Conservation (phyloP, 345 rosid genomes). For the Kandelia obovata region DNA sequence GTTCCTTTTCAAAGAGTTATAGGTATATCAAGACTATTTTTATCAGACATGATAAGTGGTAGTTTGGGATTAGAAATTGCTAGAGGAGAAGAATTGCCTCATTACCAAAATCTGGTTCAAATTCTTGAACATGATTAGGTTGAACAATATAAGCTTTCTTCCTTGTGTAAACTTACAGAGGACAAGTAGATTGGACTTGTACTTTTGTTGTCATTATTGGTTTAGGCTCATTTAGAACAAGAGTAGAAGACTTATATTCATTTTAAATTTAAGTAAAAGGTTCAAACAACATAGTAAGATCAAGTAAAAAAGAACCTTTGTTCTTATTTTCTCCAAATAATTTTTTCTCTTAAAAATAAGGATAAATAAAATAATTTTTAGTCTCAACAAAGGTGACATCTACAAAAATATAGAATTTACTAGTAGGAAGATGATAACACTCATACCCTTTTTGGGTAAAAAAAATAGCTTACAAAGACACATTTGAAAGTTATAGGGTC, state of each 20-base stretch:
- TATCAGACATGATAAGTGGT: too few relatives aligned
- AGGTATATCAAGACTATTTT: neutral
- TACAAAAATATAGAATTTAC: neutral
- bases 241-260: neutral
- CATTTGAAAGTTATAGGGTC: neutral
- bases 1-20: neutral
- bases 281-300: too few relatives aligned
- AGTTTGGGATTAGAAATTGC: too few relatives aligned
- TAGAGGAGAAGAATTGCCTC: neutral
- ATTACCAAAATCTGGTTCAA: neutral
- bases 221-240: neutral
- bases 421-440: neutral
- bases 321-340: neutral
- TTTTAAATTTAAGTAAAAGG: neutral
- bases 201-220: neutral
- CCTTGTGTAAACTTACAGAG: neutral
- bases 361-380: neutral
- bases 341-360: neutral
- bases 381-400: neutral
- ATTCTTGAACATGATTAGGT: neutral
- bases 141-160: neutral
- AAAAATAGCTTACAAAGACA: neutral
- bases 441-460: neutral
- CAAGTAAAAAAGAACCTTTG: neutral
- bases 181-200: neutral